A percentile compares a stretch with the other conserved stretches of the same genome.
Evolutionary conservation across 371 early-diverging fungal species (phyloP).

Genomic region (Syncephalastrum sp.): DNA sequence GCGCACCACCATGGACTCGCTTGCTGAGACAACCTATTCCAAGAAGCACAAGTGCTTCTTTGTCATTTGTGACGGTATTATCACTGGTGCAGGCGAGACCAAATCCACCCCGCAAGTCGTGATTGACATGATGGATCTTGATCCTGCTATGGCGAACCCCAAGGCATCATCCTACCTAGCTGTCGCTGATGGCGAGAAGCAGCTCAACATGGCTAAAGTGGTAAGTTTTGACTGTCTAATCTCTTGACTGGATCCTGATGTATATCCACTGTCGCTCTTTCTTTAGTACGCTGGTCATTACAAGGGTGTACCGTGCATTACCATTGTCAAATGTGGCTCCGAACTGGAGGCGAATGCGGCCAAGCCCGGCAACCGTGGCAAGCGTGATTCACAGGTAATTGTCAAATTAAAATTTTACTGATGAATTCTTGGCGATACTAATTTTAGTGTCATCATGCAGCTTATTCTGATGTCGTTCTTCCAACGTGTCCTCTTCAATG

Average conservation of each 20-base stretch:
- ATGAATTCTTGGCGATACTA: not conserved
- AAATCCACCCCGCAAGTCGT: conserved; percentile 75
- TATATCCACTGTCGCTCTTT: not conserved
- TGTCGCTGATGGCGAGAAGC: conserved; percentile 88
- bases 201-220: conserved; percentile 90
- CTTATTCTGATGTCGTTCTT: conserved; percentile 95
- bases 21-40: conserved; percentile 69
- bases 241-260: not conserved
- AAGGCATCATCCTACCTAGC: conserved; percentile 82
- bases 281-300: conserved; percentile 87
- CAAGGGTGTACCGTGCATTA: conserved; percentile 79
- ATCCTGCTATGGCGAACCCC: conserved; percentile 51
- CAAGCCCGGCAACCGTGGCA: conserved; percentile 96
- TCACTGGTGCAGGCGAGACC: conserved; percentile 48
- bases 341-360: conserved; percentile 62
- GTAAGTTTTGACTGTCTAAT: conserved; percentile 19
- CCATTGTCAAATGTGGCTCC: conserved; percentile 90
- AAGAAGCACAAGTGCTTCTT: conserved; percentile 53
- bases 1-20: conserved; percentile 79
- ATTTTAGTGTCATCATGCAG: conserved; percentile 12
- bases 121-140: conserved; percentile 65
- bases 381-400: conserved; percentile 95
- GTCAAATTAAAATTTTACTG: too few relatives aligned
- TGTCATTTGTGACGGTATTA: conserved; percentile 50
- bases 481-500: conserved; percentile 87